A percentile compares a stretch with the other conserved stretches of the same genome.
Evolutionary conservation across 2,329 filamentous ascomycete species (phyloP).

Genomic region (Phyllosticta citribraziliensis): DNA sequence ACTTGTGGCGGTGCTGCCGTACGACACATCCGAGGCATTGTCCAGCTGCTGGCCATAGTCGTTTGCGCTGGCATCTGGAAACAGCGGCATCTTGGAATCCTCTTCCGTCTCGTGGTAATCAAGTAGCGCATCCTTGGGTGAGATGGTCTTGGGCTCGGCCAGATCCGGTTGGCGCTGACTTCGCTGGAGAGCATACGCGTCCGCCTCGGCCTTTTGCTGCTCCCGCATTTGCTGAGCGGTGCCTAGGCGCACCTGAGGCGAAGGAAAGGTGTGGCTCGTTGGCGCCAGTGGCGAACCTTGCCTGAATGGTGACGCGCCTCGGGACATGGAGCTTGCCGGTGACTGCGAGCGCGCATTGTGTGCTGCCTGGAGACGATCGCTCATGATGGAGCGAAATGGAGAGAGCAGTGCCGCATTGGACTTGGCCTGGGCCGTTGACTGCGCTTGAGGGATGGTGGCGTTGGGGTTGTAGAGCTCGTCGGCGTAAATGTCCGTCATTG

Average conservation of each 20-base stretch:
- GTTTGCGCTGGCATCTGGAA: conserved; percentile 50
- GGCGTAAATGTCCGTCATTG: conserved; percentile 74
- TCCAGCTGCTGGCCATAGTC: conserved; percentile 37
- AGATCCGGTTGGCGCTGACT: conserved; percentile 31
- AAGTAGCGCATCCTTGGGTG: conserved; percentile 81
- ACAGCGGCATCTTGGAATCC: conserved; percentile 61
- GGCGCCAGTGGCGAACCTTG: conserved; percentile 47
- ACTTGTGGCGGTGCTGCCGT: conserved; percentile 33
- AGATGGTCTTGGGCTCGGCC: conserved; percentile 67
- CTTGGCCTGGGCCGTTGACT: conserved; percentile 33
- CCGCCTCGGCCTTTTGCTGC: conserved; percentile 51
- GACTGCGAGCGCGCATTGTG: conserved; percentile 58
- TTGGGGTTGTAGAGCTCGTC: conserved; percentile 79
- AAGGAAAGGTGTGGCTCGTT: conserved; percentile 32
- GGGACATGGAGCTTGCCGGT: conserved; percentile 40
- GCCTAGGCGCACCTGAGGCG: conserved; percentile 22
- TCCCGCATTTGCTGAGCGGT: conserved; percentile 53
- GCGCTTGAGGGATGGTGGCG: conserved; percentile 44
- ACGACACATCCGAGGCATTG: conserved; percentile 30
- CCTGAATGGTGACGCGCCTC: conserved; percentile 74
- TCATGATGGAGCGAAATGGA: conserved; percentile 53
- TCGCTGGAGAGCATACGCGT: conserved; percentile 38
- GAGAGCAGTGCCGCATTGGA: conserved; percentile 40
- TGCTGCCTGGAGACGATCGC: conserved; percentile 67
- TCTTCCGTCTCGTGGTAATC: conserved; percentile 73